phyloP scores from a whole-genome alignment of 2,329 filamentous ascomycete species.

The Dothistroma pini region DNA sequence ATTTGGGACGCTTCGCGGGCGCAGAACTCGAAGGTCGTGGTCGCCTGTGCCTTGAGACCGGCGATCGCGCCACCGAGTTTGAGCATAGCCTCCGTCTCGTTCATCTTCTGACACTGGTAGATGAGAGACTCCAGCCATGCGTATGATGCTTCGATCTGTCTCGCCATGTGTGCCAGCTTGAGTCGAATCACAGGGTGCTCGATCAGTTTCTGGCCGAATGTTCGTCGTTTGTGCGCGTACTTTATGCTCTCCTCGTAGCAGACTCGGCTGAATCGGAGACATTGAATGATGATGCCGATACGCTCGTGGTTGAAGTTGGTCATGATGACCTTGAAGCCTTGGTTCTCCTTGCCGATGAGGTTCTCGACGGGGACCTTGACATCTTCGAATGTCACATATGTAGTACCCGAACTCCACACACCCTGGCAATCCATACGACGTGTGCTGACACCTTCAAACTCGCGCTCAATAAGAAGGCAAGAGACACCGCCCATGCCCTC shows the following conservation, averaged over 20 bases:
- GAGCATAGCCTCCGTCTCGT: conserved; percentile 91
- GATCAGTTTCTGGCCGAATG: conserved; percentile 94
- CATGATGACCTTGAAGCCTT: conserved; percentile 99
- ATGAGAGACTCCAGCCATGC: conserved; percentile 95
- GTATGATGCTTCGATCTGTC: conserved; percentile 95
- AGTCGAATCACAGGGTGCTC: conserved; percentile 81
- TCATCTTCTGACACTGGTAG: conserved; percentile 90
- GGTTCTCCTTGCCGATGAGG: conserved; percentile 94
- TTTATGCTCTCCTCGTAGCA: conserved; percentile 96
- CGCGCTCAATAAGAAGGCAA: conserved; percentile 86
- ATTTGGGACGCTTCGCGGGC: conserved; percentile 95
- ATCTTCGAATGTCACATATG: conserved; percentile 97
- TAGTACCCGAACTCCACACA: conserved; percentile 91
- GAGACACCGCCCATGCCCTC: conserved; percentile 87
- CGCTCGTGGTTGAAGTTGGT: conserved; percentile 99
- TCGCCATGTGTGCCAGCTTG: conserved; percentile 96
- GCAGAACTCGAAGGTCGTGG: conserved; percentile 95
- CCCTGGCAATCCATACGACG: conserved; percentile 98
- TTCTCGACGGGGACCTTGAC: conserved; percentile 99
- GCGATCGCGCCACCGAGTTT: conserved; percentile 93
- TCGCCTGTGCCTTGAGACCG: conserved; percentile 87
- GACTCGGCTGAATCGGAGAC: conserved; percentile 87
- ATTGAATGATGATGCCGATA: conserved; percentile 98
- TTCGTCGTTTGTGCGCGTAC: conserved; percentile 94
- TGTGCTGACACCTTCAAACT: conserved; percentile 79